Evolutionary conservation across 805 yeast genomes (phyloP), one percentile per base, ranked within the genome.

Genomic region (Phaffomyces opuntiae): DNA sequence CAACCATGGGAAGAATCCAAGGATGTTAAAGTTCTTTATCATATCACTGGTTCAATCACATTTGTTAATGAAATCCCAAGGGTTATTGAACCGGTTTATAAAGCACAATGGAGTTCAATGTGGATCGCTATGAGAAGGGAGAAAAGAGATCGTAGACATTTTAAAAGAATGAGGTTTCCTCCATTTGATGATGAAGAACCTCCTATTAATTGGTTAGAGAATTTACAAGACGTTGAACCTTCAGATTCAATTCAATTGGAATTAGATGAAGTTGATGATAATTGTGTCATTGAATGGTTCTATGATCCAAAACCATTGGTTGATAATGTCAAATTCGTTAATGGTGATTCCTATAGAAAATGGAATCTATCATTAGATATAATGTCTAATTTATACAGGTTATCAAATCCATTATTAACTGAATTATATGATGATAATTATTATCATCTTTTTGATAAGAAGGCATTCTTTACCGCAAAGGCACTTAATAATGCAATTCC

Each of bases 101-200:
- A 75, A 8, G 96, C 99, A 0, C 97, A 90, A 63, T 93, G 99
- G 99, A 90, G 96, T 1, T 74, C 95, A 1, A 75, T 80, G 70
- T 93, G 98, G 98, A 67, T 78, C 13, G 81, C 81, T 66, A 93
- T 93, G 99, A 77, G 97, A 56, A 73, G 91, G 40, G 98, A 93
- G 60, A 93, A 93, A 62, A 77, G 95, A 47, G 98, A 90, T 60
- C 74, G 98, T 54, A 70, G 80, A 32, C 95, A 87, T 60, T 91
- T 93, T 66, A 85, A 87, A 57, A 76, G 99, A 53, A 82, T 93
- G 87, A 75, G 88, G 46, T 86, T 93, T 54, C 99, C 99, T 1
- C 90, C 95, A 0, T 89, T 91, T 66, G 99, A 93, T 63, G 99
- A 93, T 60, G 99, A 93, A 63, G 98, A 91, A 62, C 96, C 96